Evolutionary conservation across 257 asterid genomes (phyloP).

Genomic region (Solanum ossicruentum): DNA sequence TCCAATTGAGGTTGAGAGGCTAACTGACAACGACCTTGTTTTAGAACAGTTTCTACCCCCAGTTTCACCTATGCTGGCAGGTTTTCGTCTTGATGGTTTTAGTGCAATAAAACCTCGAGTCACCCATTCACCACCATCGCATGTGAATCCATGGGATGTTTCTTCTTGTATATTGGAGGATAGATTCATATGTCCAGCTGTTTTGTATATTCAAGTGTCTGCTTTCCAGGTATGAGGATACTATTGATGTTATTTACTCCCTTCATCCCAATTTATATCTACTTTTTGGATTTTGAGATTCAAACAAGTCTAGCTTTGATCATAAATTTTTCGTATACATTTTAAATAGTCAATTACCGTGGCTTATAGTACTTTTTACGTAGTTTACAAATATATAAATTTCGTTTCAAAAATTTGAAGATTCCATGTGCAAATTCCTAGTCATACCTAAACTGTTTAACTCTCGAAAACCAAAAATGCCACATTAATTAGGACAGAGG

Average conservation of each 20-base stretch:
- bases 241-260: background rate
- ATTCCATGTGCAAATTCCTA: too few relatives aligned
- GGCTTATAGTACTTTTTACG: too few relatives aligned
- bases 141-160: slow-evolving; percentile 21
- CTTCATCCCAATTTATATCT: too few relatives aligned
- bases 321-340: too few relatives aligned
- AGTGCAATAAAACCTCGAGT: slow-evolving; percentile 72
- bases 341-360: too few relatives aligned
- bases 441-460: too few relatives aligned
- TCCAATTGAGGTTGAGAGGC: slow-evolving; percentile 86
- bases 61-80: slow-evolving; percentile 80
- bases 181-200: slow-evolving; percentile 50
- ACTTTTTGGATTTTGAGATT: too few relatives aligned
- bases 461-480: too few relatives aligned
- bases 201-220: slow-evolving; percentile 76
- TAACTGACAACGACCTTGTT: slow-evolving; percentile 61
- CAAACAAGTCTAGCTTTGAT: too few relatives aligned
- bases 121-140: slow-evolving; percentile 64
- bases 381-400: too few relatives aligned
- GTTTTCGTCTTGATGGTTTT: slow-evolving; percentile 92
- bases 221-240: slow-evolving; percentile 63
- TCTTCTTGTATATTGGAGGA: slow-evolving; percentile 48
- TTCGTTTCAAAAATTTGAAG: too few relatives aligned
- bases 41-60: slow-evolving; percentile 77
- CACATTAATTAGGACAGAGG: too few relatives aligned